Evolutionary conservation across 2,329 filamentous ascomycete species (phyloP), one percentile per base, ranked within the genome.

Genomic region (Aspergillus ibericus): DNA sequence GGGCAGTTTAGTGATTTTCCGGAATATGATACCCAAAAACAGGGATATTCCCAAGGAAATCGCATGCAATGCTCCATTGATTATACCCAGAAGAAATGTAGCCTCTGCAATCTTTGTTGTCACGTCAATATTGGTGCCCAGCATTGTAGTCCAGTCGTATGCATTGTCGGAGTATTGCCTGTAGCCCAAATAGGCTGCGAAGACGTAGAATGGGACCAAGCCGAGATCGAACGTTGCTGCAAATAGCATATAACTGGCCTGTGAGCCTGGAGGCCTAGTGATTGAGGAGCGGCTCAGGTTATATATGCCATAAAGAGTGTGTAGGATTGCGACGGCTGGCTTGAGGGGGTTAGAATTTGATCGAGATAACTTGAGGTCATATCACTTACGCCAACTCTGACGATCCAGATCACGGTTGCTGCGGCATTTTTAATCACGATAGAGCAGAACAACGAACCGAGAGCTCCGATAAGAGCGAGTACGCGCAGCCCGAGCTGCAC

Each of bases 211-310:
- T 0, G 86, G 84, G 34, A 88, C 80, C 54, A 88, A 76, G 16
- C 83, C 83, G n/a, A 80, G 77, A 72, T 98, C 93, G 42, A 89
- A 84, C 44, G 92, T 78, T 10, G 85, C 82, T 2, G 92, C 86
- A 72, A 97, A 98, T 58, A 95, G 78, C 75, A 96, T 92, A 75
- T 98, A 98, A 63, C 91, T 93, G 13, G 91, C 88, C 16, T 92
- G 91, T 20, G 91, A 96, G 3, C 82, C 88, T 0, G 93, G 88
- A 0, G 92, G 87, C 53, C 92, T 86, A 46, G 82, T 84, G 49
- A 85, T 86, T 0, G 90, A 84, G 36, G 88, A 85, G 32, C 90
- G 85, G 13, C 85, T 81, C 38, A 96, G 85, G 72, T 97, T 92
- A 68, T 90, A 95, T 60, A 96, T 83, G 42, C 84, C 90, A 74